Evolutionary conservation across 2,329 filamentous ascomycete genomes (phyloP), one percentile per base, ranked within the genome.

Genomic region (Hypocreales sp.): DNA sequence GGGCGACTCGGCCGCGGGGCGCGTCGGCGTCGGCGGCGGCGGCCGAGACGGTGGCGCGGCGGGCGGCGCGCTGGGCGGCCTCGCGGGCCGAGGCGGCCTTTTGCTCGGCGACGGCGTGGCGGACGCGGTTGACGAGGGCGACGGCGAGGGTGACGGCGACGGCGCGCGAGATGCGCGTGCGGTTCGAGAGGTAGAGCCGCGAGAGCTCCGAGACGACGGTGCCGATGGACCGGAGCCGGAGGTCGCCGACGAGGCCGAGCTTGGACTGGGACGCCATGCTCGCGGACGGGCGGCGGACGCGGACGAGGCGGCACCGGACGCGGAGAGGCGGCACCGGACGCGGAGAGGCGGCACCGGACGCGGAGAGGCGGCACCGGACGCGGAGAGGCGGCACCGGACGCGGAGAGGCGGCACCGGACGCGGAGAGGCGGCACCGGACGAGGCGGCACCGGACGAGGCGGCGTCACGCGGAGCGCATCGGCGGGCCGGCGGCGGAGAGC

Each of bases 71-170:
- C 40, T 62, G 55, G 38, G 72, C 68, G 5, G 72, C 69, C 33
- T 80, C 74, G 35, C 77, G 71, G 28, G 61, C 61, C 2, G 79
- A 78, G 3, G 83, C 81, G 11, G 81, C 80, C 51, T 92, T 93
- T 51, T 95, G 90, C 50, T 94, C 86, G 32, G 79, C 76, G 46
- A 95, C 78, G 41, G 87, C 86, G 67, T 83, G 76, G 42, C 86
- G 83, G 29, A 95, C 75, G 42, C 90, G 83, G 51, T 92, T 86
- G 34, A 77, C 64, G 34, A 93, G 71, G 25, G 82, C 74, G 39
- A 87, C 58, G 41, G 87, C 72, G 40, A 94, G 67, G 16, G 82
- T 76, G 35, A 92, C 60, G 60, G 92, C 92, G 40, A 92, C 72
- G 36, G 72, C 73, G 45, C 81, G 77, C 14, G 82, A 87, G 51